Evolutionary conservation across 345 rosid species (phyloP), one percentile per base, ranked within the genome.

Genomic region (Brassica incana): DNA sequence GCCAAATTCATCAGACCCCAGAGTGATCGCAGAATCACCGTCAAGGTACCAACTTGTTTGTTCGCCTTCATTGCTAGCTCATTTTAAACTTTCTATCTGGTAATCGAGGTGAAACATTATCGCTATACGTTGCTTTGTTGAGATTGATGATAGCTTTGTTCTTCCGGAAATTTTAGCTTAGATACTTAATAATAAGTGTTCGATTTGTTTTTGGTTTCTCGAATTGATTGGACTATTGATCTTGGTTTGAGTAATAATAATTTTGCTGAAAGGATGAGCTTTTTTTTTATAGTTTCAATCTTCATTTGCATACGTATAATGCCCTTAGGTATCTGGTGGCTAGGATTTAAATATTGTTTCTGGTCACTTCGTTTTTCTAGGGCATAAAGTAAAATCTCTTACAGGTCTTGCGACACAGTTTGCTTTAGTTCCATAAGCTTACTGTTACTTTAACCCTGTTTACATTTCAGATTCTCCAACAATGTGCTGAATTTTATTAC

Each of bases 241-340:
- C 67, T 16, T 16, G 18, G 50, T 61, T 61, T 10, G 15, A 23
- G 25, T 23, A 23, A 23, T 23, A 23, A 23, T 23, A 59, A 9
- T 27, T 27, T 62, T 11, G 67, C 10, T 14, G 5, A n/a, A 29
- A 85, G 83, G 77, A 64, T 1, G 5, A n/a, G 74, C 32, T 71
- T 78, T 86, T 8, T 38, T 83, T 86, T 87, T 89, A 45, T 6
- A 20, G 7, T 69, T 23, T 69, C 20, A 69, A 3, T 72, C 9
- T 65, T 20, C 52, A 35, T 45, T 30, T 43, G 50, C 29, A 45
- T 71, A 10, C 32, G 0, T 5, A 69, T 59, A 23, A n/a, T 80
- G 85, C 93, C 94, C 97, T 85, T 5, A 81, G 96, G 94, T 90
- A 94, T 92, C 97, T 92, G 80, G 87, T 90, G 91, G 85, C 89